Percentiles rank a stretch among this genome's conserved stretches.
These are phyloP conservation scores for Crithidia acanthocephali DNA, from an alignment of 208 protist genomes.

Conservation along the genomic window DNA sequence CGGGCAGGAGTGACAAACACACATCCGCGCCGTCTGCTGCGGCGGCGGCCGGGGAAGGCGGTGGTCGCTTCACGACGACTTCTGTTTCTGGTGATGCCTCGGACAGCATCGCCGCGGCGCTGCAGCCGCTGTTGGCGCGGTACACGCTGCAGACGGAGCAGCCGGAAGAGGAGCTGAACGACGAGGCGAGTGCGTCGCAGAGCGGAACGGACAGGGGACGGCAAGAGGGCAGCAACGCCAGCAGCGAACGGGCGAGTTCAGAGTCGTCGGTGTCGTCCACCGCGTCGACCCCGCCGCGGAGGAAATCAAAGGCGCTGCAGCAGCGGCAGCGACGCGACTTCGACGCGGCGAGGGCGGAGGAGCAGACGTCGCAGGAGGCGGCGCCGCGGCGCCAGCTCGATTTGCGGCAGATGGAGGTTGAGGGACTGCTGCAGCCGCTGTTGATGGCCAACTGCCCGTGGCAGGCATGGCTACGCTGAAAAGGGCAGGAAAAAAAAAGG, in stretches of 20 bases:
- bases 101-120: conserved; percentile 32
- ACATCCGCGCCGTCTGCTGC: conserved; percentile 5
- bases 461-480: conserved; percentile 33
- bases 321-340: background rate
- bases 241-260: background rate
- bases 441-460: conserved; percentile 76
- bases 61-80: conserved; percentile 9
- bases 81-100: conserved; percentile 17
- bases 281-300: background rate
- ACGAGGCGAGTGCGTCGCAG: conserved; percentile 3
- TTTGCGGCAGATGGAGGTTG: conserved; percentile 63
- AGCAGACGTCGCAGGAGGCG: background rate
- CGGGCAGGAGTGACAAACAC: background rate
- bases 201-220: background rate
- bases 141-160: conserved; percentile 40
- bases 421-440: conserved; percentile 55
- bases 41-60: background rate
- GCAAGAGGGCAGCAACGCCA: background rate
- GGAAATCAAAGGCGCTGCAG: no score
- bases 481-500: background rate
- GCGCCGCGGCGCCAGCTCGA: conserved; percentile 34
- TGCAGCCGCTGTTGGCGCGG: conserved; percentile 48
- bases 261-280: conserved; percentile 12
- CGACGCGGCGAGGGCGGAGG: background rate
- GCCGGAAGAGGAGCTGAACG: conserved; percentile 1